These are phyloP conservation scores for Cryptococcus sp. DNA, from an alignment of 1,284 basidiomycete genomes.

Conservation along the genomic window DNA sequence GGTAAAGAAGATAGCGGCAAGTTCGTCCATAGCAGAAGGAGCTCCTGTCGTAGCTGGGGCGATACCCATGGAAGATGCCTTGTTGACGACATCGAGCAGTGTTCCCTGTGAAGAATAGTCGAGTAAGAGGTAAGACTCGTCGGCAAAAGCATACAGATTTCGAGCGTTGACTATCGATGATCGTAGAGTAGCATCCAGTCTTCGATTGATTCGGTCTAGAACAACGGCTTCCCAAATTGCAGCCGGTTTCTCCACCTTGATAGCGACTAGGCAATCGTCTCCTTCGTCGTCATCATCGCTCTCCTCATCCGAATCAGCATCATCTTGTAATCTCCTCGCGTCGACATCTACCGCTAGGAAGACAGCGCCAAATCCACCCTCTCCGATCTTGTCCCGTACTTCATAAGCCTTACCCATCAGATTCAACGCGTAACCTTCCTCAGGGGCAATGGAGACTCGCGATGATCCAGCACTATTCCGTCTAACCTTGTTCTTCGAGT, in stretches of 20 bases:
- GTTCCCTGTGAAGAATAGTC: conserved; percentile 88
- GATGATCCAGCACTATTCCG: conserved; percentile 32
- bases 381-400: conserved; percentile 82
- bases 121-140: conserved; percentile 87
- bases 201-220: conserved; percentile 68
- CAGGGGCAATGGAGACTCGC: conserved; percentile 25
- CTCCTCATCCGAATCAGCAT: conserved; percentile 55
- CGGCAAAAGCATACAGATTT: conserved; percentile 71
- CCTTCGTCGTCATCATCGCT: conserved; percentile 58
- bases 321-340: conserved; percentile 50
- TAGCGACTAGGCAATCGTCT: conserved; percentile 62
- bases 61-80: conserved; percentile 59
- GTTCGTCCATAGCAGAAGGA: conserved; percentile 67
- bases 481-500: conserved; percentile 47
- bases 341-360: conserved; percentile 64
- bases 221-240: conserved; percentile 92
- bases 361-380: conserved; percentile 93
- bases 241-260: conserved; percentile 87
- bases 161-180: conserved; percentile 68
- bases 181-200: conserved; percentile 57
- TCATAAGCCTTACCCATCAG: conserved; percentile 63
- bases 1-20: conserved; percentile 91
- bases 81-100: conserved; percentile 88
- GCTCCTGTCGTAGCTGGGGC: conserved; percentile 37
- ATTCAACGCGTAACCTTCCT: conserved; percentile 30